These are phyloP conservation scores for Claviceps purpurea DNA, from an alignment of 2,329 filamentous ascomycete genomes.

Conservation along the genomic window DNA sequence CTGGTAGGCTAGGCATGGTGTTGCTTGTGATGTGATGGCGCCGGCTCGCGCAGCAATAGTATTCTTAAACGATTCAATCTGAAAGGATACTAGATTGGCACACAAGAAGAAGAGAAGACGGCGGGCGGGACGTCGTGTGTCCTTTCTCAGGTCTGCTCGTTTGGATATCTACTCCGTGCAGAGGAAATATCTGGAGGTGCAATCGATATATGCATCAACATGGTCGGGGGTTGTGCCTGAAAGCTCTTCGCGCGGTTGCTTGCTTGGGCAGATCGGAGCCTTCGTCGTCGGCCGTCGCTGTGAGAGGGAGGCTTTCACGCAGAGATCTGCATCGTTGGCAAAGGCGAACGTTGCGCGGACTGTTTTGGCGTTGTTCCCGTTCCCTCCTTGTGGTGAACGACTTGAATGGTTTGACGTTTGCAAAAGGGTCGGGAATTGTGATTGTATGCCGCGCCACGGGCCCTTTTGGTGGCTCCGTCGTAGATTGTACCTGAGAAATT, in stretches of 20 bases:
- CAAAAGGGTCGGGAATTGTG: too few relatives aligned
- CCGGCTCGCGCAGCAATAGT: too few relatives aligned
- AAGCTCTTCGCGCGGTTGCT: constrained; percentile 6
- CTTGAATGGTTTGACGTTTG: too few relatives aligned
- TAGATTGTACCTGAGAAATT: too few relatives aligned
- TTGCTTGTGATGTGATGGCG: constrained; percentile 9
- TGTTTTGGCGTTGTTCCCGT: too few relatives aligned
- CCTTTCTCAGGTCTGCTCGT: constrained; percentile 8
- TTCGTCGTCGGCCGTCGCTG: constrained; percentile 7
- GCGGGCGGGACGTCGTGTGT: neutral
- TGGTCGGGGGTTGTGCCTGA: constrained; percentile 25
- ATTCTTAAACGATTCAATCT: too few relatives aligned
- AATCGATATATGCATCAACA: constrained; percentile 25
- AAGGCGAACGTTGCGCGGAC: neutral
- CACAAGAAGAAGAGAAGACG: neutral
- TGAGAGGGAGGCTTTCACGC: neutral
- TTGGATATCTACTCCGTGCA: constrained; percentile 21
- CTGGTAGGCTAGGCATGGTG: constrained; percentile 42
- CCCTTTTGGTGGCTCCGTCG: too few relatives aligned
- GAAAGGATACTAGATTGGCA: too few relatives aligned
- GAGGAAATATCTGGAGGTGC: constrained; percentile 22
- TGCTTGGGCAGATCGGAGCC: neutral
- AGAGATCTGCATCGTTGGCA: neutral
- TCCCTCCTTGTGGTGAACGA: too few relatives aligned
- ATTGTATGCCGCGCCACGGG: too few relatives aligned